Base-by-base conservation (phyloP, 179 eudicot species). In the Camellia oleifera region DNA sequence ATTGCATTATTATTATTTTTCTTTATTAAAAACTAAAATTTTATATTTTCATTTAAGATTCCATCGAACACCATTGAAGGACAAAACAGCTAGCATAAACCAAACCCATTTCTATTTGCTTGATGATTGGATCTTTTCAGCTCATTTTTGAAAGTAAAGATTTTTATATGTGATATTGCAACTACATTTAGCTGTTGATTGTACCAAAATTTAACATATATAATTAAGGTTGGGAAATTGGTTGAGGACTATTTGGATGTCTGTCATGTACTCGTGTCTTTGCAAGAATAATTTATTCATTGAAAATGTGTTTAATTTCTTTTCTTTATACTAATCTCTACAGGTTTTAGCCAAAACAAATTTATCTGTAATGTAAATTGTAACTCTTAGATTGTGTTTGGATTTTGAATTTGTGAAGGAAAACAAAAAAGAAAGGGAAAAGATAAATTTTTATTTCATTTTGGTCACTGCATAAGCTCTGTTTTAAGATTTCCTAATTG, bases 41-140 rank as follows among this genome's bases (percentile, higher is more conserved):
- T 56, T 80, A 74, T 84, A 70, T 75, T 81, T 81, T 83, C 77
- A 65, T 84, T 90, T 77, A 60, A 85, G 85, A 85, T 81, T 85
- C 91, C 87, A 69, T 85, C 79, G 62, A 67, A 71, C 78, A 82
- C 84, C 72, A 79, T 82, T 85, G 75, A 78, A 89, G 81, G 88
- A 90, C 91, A 85, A 84, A 83, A 80, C 80, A 75, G 45, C 40
- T 68, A 86, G 77, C 85, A 86, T 81, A 45, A 85, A 91, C 85
- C 88, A 84, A 87, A 84, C 84, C 83, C 87, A 63, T 77, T 82
- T 79, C 69, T 80, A 45, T 69, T 77, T 74, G 85, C 80, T 75
- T n/a, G n/a, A n/a, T 65, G 75, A 82, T 79, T 80, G 80, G 57
- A 58, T 82, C 62, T 81, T 77, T 74, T 77, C 70, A 75, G 75